Conservation (phyloP, 306 rosid genomes). For the Trifolium repens region DNA sequence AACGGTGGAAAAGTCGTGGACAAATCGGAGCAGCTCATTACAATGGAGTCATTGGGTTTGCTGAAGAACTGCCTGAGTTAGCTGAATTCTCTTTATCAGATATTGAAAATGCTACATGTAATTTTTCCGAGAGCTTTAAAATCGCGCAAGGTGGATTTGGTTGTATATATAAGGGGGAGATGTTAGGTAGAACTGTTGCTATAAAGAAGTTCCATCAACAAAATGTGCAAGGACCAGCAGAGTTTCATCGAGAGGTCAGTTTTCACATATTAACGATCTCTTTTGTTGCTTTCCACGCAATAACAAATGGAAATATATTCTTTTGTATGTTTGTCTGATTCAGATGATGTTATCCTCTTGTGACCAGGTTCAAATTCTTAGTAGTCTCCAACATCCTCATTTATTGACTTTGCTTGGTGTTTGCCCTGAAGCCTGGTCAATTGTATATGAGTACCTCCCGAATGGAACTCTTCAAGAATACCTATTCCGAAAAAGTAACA, state of each 20-base stretch:
- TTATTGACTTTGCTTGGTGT: constrained; percentile 82
- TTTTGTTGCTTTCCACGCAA: too few species aligned
- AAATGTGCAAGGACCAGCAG: constrained; percentile 68
- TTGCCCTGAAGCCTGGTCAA: constrained; percentile 85
- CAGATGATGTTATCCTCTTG: constrained; percentile 40
- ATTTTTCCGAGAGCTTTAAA: constrained; percentile 80
- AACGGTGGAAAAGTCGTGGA: constrained; percentile 70
- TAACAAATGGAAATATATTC: too few species aligned
- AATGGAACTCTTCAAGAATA: constrained; percentile 81
- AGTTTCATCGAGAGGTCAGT: constrained; percentile 80
- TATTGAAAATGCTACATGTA: constrained; percentile 79
- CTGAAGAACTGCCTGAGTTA: constrained; percentile 61
- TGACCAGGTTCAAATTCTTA: constrained; percentile 79
- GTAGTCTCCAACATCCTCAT: constrained; percentile 85
- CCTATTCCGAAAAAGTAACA: constrained; percentile 64
- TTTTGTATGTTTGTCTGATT: constrained; percentile 21
- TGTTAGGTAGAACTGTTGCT: constrained; percentile 81
- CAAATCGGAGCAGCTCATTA: constrained; percentile 61
- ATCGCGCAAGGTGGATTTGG: constrained; percentile 74
- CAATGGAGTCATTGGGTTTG: constrained; percentile 57
- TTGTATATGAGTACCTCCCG: constrained; percentile 79
- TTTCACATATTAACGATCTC: background rate
- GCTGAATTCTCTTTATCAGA: constrained; percentile 77
- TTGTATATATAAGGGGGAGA: constrained; percentile 82
- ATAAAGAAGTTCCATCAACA: constrained; percentile 70